Percentiles rank a stretch among this genome's conserved stretches.
phyloP scores from a whole-genome alignment of 768 basidiomycete genomes.

The Kwoniella newhampshirensis region DNA sequence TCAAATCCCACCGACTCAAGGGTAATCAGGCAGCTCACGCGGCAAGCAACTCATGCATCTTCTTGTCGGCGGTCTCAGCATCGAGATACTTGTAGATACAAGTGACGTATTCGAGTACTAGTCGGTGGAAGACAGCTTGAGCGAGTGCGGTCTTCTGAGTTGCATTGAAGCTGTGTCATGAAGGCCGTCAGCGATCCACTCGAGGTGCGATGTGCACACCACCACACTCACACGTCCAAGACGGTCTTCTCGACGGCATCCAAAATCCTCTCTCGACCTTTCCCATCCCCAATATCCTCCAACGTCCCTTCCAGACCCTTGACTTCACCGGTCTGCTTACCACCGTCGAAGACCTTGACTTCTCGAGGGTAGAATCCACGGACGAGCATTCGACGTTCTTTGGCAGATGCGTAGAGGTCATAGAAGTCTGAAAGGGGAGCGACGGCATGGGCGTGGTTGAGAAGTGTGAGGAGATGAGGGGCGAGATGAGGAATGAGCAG shows the following conservation, averaged over 20 bases:
- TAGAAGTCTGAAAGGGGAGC: constrained; percentile 82
- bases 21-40: constrained; percentile 61
- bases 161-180: constrained; percentile 71
- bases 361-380: constrained; percentile 92
- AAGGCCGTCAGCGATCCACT: not conserved
- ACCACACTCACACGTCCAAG: constrained; percentile 64
- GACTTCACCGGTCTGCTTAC: constrained; percentile 38
- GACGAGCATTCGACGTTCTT: constrained; percentile 75
- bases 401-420: constrained; percentile 80
- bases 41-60: constrained; percentile 77
- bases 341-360: constrained; percentile 64
- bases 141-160: constrained; percentile 84
- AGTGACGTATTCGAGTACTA: constrained; percentile 77
- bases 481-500: constrained; percentile 79
- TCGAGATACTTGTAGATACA: constrained; percentile 59
- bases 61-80: constrained; percentile 66
- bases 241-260: constrained; percentile 71
- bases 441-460: constrained; percentile 82
- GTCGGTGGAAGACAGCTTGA: constrained; percentile 83
- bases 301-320: constrained; percentile 65
- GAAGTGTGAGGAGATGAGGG: constrained; percentile 68
- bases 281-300: constrained; percentile 59
- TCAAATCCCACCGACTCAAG: no score
- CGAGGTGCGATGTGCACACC: not conserved
- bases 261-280: constrained; percentile 65